phyloP scores from a whole-genome alignment of 352 stramenopile species.

The Pythium sukuiense region DNA sequence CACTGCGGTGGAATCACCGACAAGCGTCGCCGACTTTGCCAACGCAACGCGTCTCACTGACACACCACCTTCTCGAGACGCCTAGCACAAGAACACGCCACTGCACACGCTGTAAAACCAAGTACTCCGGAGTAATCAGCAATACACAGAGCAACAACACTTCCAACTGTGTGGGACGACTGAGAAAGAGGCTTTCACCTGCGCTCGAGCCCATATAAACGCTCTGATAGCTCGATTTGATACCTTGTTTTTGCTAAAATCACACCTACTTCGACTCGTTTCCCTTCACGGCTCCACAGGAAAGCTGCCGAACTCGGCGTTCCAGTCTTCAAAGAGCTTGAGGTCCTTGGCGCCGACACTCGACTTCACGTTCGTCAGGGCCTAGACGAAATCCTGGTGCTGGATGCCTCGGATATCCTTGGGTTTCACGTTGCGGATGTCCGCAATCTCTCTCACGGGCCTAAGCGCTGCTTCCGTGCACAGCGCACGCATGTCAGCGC shows the following conservation, averaged over 20 bases:
- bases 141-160: no score
- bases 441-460: neutral
- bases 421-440: neutral
- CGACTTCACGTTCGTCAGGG: neutral
- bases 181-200: no score
- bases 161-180: no score
- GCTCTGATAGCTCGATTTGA: no score
- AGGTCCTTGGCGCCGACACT: constrained; percentile 1
- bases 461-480: neutral
- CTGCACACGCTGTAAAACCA: no score
- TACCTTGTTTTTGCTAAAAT: no score
- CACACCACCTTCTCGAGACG: no score
- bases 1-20: neutral
- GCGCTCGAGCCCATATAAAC: no score
- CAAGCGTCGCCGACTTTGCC: neutral
- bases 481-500: neutral
- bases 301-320: constrained; percentile 6
- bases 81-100: no score
- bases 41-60: no score
- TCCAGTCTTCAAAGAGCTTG: constrained; percentile 7
- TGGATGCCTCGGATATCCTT: neutral
- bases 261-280: no score
- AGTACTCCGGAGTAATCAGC: no score
- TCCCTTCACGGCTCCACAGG: constrained; percentile 2
- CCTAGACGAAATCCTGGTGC: neutral